Conservation (phyloP, 768 basidiomycete species). For the Dioszegia hungarica region DNA sequence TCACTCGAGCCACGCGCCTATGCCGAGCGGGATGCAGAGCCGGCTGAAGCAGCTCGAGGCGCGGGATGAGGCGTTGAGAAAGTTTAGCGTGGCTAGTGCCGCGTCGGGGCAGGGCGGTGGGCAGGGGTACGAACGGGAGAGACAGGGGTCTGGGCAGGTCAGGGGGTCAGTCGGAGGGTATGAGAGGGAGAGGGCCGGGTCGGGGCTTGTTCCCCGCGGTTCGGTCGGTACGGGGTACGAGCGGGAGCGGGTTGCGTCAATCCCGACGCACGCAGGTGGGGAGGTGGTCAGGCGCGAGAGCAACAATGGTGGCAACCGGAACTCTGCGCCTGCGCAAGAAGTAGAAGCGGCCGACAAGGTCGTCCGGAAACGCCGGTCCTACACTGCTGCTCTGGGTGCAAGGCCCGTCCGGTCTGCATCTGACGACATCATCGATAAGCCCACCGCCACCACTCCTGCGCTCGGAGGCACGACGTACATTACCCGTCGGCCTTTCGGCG, state of each 20-base stretch:
- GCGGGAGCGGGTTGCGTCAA: neutral
- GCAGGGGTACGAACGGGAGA: neutral
- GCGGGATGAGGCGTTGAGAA: conserved; percentile 39
- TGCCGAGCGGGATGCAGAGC: conserved; percentile 37
- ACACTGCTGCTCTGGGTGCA: conserved; percentile 34
- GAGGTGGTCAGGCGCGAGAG: neutral
- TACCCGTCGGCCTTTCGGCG: neutral
- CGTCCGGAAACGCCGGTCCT: conserved; percentile 13
- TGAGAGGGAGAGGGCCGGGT: neutral
- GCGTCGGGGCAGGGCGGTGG: neutral
- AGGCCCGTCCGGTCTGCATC: conserved; percentile 16
- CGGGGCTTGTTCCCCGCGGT: neutral
- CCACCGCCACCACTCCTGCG: neutral
- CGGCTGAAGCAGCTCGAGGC: conserved; percentile 46
- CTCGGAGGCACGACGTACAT: neutral
- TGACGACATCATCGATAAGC: conserved; percentile 11
- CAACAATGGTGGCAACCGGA: neutral
- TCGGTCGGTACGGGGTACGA: neutral
- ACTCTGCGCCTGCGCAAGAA: too few species aligned
- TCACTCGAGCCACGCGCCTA: conserved; percentile 16
- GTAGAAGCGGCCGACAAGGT: neutral
- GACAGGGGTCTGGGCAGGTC: neutral
- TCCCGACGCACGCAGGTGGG: neutral
- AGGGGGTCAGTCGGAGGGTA: neutral
- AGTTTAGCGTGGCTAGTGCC: conserved; percentile 33